phyloP scores from a whole-genome alignment of 495 filamentous ascomycete genomes.

The Neurospora intermedia region DNA sequence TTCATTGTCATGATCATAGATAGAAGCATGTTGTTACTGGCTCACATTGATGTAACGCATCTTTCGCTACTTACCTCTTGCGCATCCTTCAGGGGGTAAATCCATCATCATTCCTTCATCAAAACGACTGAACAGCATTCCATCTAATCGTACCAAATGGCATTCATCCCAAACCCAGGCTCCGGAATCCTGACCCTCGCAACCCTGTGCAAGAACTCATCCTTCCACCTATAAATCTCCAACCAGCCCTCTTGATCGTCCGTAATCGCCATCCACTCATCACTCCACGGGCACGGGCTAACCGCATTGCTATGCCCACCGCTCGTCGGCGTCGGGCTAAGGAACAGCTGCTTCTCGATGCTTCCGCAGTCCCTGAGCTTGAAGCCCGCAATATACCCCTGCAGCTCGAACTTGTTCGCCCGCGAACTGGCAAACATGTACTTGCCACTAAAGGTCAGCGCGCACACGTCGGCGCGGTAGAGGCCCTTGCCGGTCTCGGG shows the following conservation, averaged over 20 bases:
- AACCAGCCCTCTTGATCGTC: conserved; percentile 76
- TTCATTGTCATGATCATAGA: background rate
- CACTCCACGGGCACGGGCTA: conserved; percentile 65
- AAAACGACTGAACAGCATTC: background rate
- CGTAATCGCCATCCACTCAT: conserved; percentile 76
- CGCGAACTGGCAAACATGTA: conserved; percentile 74
- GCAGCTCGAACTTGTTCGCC: conserved; percentile 60
- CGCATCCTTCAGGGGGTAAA: background rate
- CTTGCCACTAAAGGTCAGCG: conserved; percentile 50
- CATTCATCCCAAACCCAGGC: conserved; percentile 82
- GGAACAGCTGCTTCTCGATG: conserved; percentile 63
- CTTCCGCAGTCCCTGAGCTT: conserved; percentile 55
- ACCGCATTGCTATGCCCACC: conserved; percentile 81
- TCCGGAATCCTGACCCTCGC: conserved; percentile 65
- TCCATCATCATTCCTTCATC: background rate
- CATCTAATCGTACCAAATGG: conserved; percentile 72
- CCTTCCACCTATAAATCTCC: conserved; percentile 76
- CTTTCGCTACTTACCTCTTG: background rate
- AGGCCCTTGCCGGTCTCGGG: conserved; percentile 29
- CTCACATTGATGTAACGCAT: background rate
- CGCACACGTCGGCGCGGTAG: conserved; percentile 72
- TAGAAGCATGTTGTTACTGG: background rate
- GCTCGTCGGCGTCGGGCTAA: conserved; percentile 75
- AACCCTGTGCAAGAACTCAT: conserved; percentile 66
- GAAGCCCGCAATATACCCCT: conserved; percentile 73